Percentiles rank a stretch among this genome's conserved stretches.
phyloP scores from a whole-genome alignment of 2,329 filamentous ascomycete species.

The Fusarium sp. region DNA sequence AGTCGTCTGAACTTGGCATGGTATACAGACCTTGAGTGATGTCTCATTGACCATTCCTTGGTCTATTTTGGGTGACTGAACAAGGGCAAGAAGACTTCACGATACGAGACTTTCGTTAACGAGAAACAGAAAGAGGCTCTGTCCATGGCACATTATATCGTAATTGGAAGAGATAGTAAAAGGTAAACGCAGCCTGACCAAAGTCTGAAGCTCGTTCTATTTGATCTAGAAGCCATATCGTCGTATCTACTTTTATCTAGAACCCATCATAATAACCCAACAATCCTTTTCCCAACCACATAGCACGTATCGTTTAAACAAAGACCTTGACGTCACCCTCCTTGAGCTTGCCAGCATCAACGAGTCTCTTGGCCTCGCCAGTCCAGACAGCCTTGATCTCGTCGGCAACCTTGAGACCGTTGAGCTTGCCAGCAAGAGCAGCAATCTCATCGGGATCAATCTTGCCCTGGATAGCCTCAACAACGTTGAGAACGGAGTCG shows the following conservation, averaged over 20 bases:
- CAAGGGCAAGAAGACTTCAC: neutral
- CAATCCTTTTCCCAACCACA: neutral
- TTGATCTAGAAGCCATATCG: slow-evolving; percentile 29
- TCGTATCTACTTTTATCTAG: slow-evolving; percentile 40
- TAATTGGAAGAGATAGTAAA: neutral
- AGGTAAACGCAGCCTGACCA: slow-evolving; percentile 1
- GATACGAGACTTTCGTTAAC: neutral
- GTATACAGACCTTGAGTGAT: neutral
- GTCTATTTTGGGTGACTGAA: neutral
- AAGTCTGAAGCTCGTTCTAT: slow-evolving; percentile 22
- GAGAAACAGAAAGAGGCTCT: neutral
- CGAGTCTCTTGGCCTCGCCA: slow-evolving; percentile 80
- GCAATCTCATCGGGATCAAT: slow-evolving; percentile 93
- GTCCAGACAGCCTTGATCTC: slow-evolving; percentile 89
- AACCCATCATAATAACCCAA: slow-evolving; percentile 28
- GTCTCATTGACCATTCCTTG: neutral
- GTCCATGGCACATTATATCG: neutral
- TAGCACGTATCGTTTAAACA: slow-evolving; percentile 43
- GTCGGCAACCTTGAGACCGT: slow-evolving; percentile 78
- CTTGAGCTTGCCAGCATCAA: slow-evolving; percentile 86
- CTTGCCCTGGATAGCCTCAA: slow-evolving; percentile 88
- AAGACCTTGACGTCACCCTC: slow-evolving; percentile 81
- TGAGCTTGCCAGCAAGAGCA: slow-evolving; percentile 81
- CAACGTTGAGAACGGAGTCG: slow-evolving; percentile 84
- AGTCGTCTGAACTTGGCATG: neutral